These are phyloP conservation scores for Achlya hypogyna DNA, from an alignment of 352 stramenopile species.

Conservation along the genomic window DNA sequence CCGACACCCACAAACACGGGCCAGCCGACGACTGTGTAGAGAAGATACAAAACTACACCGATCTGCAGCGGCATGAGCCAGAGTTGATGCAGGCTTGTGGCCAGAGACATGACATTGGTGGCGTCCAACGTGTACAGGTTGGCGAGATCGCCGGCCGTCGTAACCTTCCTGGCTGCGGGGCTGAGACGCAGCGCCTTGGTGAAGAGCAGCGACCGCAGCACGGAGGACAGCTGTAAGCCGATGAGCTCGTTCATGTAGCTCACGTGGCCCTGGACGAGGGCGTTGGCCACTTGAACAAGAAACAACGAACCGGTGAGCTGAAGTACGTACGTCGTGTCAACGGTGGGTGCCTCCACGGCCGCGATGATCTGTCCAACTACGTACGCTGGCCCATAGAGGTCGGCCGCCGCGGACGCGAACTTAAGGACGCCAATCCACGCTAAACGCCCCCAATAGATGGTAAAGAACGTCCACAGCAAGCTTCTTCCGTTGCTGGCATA, in stretches of 20 bases:
- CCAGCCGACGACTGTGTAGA: constrained; percentile 26
- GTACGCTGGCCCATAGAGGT: constrained; percentile 29
- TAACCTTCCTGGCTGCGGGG: constrained; percentile 22
- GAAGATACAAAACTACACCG: constrained; percentile 25
- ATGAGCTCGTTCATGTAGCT: constrained; percentile 26
- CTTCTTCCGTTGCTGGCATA: constrained; percentile 19
- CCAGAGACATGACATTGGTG: constrained; percentile 33
- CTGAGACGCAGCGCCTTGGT: constrained; percentile 25
- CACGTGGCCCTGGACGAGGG: constrained; percentile 25
- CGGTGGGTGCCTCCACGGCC: constrained; percentile 23
- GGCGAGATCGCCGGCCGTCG: constrained; percentile 65
- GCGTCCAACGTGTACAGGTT: constrained; percentile 92
- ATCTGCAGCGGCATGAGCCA: constrained; percentile 31
- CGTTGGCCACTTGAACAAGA: constrained; percentile 24
- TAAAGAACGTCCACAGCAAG: constrained; percentile 22
- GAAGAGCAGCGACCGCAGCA: constrained; percentile 32
- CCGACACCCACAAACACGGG: constrained; percentile 30
- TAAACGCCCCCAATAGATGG: constrained; percentile 24
- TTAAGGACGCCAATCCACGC: constrained; percentile 23
- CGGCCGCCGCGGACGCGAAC: constrained; percentile 15
- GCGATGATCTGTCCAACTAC: constrained; percentile 38
- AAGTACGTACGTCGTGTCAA: constrained; percentile 24
- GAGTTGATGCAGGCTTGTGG: constrained; percentile 29
- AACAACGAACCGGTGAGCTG: constrained; percentile 33
- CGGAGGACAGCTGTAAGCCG: constrained; percentile 23